These are phyloP conservation scores for Lipomyces lipofer DNA, from an alignment of 805 yeast species.

Conservation along the genomic window DNA sequence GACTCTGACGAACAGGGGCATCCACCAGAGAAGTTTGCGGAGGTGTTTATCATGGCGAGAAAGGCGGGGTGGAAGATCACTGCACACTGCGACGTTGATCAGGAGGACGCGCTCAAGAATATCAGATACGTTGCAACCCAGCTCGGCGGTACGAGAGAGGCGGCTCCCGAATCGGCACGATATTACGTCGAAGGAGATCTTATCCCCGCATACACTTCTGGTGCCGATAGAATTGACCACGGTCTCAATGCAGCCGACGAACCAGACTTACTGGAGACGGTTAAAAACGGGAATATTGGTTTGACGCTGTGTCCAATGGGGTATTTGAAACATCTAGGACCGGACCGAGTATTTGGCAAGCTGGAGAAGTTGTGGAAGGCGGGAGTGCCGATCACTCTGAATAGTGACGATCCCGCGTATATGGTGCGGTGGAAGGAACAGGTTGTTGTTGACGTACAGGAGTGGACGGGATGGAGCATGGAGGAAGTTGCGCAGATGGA, in stretches of 20 bases:
- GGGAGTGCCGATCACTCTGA: slow-evolving; percentile 14
- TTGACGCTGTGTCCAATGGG: slow-evolving; percentile 24
- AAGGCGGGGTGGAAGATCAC: slow-evolving; percentile 15
- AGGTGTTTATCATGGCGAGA: slow-evolving; percentile 54
- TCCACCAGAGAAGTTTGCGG: slow-evolving; percentile 70
- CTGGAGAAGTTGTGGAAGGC: not conserved
- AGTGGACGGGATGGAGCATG: not conserved
- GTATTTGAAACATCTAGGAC: slow-evolving; percentile 17
- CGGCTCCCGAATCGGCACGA: not conserved
- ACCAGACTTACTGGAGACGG: slow-evolving; percentile 4
- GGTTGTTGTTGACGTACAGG: slow-evolving; percentile 13
- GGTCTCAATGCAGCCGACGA: slow-evolving; percentile 20
- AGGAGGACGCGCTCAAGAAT: slow-evolving; percentile 8
- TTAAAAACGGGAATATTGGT: slow-evolving; percentile 16
- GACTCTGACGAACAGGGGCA: slow-evolving; percentile 77
- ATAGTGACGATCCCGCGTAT: slow-evolving; percentile 24
- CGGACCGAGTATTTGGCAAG: slow-evolving; percentile 10
- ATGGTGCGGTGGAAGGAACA: slow-evolving; percentile 13
- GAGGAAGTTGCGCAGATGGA: slow-evolving; percentile 10
- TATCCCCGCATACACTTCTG: slow-evolving; percentile 9
- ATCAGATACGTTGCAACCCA: slow-evolving; percentile 19
- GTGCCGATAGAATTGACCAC: slow-evolving; percentile 24
- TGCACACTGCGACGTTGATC: slow-evolving; percentile 24
- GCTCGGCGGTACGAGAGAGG: slow-evolving; percentile 18
- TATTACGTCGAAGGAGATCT: not conserved